phyloP scores from a whole-genome alignment of 2,329 filamentous ascomycete genomes.

The Salinomyces thailandicus region DNA sequence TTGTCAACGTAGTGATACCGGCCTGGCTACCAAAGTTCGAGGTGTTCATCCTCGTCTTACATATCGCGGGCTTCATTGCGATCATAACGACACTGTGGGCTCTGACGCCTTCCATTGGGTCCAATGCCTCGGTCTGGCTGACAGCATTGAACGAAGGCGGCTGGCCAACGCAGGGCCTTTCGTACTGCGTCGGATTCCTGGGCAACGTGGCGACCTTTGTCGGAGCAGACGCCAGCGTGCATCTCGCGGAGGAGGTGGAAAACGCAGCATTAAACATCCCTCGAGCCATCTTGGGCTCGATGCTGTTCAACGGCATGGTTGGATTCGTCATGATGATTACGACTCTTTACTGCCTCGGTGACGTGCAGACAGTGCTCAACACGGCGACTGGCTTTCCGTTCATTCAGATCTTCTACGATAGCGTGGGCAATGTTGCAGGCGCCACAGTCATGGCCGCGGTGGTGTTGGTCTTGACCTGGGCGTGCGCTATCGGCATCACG shows the following conservation, averaged over 20 bases:
- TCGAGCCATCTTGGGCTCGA: constrained; percentile 37
- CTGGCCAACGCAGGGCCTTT: constrained; percentile 26
- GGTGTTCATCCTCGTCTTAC: constrained; percentile 34
- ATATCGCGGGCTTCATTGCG: constrained; percentile 45
- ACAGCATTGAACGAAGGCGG: constrained; percentile 23
- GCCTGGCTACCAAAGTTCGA: constrained; percentile 32
- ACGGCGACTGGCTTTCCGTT: constrained; percentile 39
- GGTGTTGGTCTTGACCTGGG: constrained; percentile 27
- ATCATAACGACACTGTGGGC: constrained; percentile 38
- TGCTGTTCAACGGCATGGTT: constrained; percentile 38
- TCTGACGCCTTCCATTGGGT: constrained; percentile 18
- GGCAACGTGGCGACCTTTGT: constrained; percentile 27
- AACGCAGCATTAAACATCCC: constrained; percentile 40
- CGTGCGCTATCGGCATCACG: constrained; percentile 27
- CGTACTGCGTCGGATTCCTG: constrained; percentile 26
- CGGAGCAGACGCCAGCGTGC: constrained; percentile 34
- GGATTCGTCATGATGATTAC: constrained; percentile 39
- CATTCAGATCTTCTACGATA: constrained; percentile 41
- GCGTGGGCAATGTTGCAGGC: constrained; percentile 32
- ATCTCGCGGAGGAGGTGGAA: constrained; percentile 42
- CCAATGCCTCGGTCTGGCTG: constrained; percentile 21
- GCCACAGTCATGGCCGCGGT: constrained; percentile 40
- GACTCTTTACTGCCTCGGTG: constrained; percentile 34
- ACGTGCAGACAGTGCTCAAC: constrained; percentile 31
- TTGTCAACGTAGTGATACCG: constrained; percentile 41